These are phyloP conservation scores for Ophiocordyceps polyrhachis-furcata DNA, from an alignment of 2,329 filamentous ascomycete genomes.

Conservation along the genomic window DNA sequence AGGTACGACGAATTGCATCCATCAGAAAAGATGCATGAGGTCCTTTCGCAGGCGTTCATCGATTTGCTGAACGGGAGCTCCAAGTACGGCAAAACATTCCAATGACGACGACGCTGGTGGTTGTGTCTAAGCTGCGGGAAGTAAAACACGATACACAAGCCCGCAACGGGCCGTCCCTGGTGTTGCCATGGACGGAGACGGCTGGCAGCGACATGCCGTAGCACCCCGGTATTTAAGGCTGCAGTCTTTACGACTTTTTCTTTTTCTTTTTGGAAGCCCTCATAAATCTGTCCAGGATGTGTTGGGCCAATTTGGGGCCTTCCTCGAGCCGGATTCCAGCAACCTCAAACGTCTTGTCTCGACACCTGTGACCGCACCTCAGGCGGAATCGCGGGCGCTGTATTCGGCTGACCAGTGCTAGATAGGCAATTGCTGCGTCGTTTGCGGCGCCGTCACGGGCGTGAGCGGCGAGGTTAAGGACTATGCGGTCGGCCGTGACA, in stretches of 20 bases:
- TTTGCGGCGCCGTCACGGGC: constrained; percentile 52
- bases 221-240: no score
- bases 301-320: constrained; percentile 10
- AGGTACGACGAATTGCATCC: constrained; percentile 54
- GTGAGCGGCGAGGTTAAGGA: constrained; percentile 47
- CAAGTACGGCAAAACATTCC: constrained; percentile 17
- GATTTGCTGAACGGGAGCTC: constrained; percentile 21
- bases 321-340: constrained; percentile 14
- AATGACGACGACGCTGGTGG: neutral
- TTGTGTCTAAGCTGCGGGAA: neutral
- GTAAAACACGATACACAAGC: no score
- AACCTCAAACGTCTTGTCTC: constrained; percentile 40
- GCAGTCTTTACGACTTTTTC: no score
- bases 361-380: constrained; percentile 41
- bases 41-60: constrained; percentile 22
- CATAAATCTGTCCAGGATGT: constrained; percentile 10
- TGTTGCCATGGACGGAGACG: no score
- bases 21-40: constrained; percentile 35
- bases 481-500: constrained; percentile 36
- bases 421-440: constrained; percentile 40
- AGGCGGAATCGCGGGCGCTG: constrained; percentile 47
- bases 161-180: no score
- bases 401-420: constrained; percentile 40
- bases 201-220: no score
- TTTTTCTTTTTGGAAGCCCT: no score